These are phyloP conservation scores for Rugonectria rugulosa DNA, from an alignment of 2,329 filamentous ascomycete species.

Conservation along the genomic window DNA sequence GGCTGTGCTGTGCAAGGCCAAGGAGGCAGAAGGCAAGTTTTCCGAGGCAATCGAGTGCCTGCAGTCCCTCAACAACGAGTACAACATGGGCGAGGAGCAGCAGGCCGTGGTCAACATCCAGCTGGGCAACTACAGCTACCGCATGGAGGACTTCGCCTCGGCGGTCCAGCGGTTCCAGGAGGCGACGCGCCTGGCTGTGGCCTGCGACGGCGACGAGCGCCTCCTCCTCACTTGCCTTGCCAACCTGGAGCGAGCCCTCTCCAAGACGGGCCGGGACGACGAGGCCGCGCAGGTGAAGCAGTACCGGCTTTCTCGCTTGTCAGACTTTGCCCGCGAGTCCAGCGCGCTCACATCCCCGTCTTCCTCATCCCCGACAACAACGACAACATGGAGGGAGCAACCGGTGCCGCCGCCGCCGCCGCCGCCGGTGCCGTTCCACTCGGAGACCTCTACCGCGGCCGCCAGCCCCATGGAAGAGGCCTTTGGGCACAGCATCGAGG, in stretches of 20 bases:
- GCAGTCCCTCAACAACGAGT: constrained; percentile 40
- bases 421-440: constrained; percentile 4
- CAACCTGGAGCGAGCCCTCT: constrained; percentile 42
- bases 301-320: constrained; percentile 40
- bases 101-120: constrained; percentile 43
- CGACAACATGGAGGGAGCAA: constrained; percentile 1
- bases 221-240: constrained; percentile 43
- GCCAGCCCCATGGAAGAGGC: constrained; percentile 28
- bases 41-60: constrained; percentile 42
- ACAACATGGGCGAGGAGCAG: constrained; percentile 42
- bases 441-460: constrained; percentile 25
- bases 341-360: constrained; percentile 31
- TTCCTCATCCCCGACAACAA: constrained; percentile 8
- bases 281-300: constrained; percentile 39
- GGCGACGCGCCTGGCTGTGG: constrained; percentile 39
- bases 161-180: constrained; percentile 42
- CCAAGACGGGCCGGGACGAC: constrained; percentile 30
- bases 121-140: constrained; percentile 43
- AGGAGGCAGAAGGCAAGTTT: constrained; percentile 40
- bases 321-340: constrained; percentile 41
- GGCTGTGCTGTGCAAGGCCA: constrained; percentile 39
- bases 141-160: constrained; percentile 36
- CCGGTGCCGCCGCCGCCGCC: neutral
- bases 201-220: constrained; percentile 42
- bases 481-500: constrained; percentile 27